These are phyloP conservation scores for Geotrichum candidum DNA, from an alignment of 1,139 yeast species.

Conservation along the genomic window DNA sequence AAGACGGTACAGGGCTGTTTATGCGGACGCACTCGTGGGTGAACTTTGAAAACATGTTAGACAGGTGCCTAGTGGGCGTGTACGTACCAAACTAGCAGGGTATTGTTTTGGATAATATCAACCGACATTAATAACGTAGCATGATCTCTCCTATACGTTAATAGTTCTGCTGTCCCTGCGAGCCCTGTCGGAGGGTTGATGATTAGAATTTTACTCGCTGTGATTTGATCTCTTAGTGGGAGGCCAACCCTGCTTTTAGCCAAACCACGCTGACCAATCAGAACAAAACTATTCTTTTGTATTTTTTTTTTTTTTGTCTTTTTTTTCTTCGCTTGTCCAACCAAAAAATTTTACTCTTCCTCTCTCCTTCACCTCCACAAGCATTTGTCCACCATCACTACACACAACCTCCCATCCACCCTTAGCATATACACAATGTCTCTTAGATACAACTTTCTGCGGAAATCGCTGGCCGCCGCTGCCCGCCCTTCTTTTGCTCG, in stretches of 20 bases:
- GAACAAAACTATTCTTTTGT: background rate
- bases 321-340: background rate
- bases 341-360: background rate
- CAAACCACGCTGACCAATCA: background rate
- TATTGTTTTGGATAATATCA: background rate
- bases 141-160: too few relatives aligned
- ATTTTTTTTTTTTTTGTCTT: constrained; percentile 1
- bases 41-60: constrained; percentile 75
- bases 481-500: constrained; percentile 10
- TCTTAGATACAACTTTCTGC: constrained; percentile 10
- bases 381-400: constrained; percentile 1
- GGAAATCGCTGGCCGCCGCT: constrained; percentile 10
- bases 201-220: background rate
- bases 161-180: background rate
- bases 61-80: constrained; percentile 70
- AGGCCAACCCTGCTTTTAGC: background rate
- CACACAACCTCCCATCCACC: background rate
- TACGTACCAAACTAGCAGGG: constrained; percentile 21
- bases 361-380: background rate
- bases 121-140: too few relatives aligned
- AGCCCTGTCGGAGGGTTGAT: background rate
- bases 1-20: constrained; percentile 76
- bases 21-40: constrained; percentile 84
- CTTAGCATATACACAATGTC: constrained; percentile 13
- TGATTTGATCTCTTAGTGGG: background rate